Evolutionary conservation across 768 basidiomycete genomes (phyloP).

Genomic region (Aureoboletus auriporus): DNA sequence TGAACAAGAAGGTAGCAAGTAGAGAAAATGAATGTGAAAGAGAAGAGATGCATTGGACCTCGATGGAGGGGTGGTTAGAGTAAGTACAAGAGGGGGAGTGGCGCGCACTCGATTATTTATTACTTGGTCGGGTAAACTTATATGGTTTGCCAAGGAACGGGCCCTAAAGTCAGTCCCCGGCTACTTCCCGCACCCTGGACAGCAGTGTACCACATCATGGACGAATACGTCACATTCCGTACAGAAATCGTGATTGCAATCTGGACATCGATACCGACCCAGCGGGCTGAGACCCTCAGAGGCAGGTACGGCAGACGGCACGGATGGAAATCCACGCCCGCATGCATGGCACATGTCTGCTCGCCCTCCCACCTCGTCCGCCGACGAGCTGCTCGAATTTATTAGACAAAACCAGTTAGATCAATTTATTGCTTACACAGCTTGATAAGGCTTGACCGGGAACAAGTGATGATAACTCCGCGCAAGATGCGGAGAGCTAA

Average conservation of each 20-base stretch:
- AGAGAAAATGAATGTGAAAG: conserved; percentile 54
- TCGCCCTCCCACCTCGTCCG: conserved; percentile 36
- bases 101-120: no score
- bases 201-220: conserved; percentile 92
- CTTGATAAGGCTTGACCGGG: conserved; percentile 81
- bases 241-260: conserved; percentile 86
- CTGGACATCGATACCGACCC: conserved; percentile 86
- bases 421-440: conserved; percentile 59
- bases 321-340: conserved; percentile 60
- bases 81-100: not conserved
- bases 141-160: no score
- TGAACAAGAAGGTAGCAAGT: conserved; percentile 34
- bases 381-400: conserved; percentile 31
- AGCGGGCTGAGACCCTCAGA: conserved; percentile 75
- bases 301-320: conserved; percentile 32
- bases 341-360: conserved; percentile 70
- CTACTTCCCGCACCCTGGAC: conserved; percentile 78
- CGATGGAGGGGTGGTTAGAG: not conserved
- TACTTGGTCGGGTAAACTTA: no score
- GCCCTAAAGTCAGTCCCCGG: not conserved
- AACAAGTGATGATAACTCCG: conserved; percentile 95
- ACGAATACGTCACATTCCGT: conserved; percentile 95
- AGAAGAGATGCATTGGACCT: not conserved
- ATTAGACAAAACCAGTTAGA: conserved; percentile 3
- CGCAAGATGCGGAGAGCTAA: conserved; percentile 95